Evolutionary conservation across 768 basidiomycete genomes (phyloP), one percentile per base, ranked within the genome.

Genomic region (Mycena olivaceomarginata): DNA sequence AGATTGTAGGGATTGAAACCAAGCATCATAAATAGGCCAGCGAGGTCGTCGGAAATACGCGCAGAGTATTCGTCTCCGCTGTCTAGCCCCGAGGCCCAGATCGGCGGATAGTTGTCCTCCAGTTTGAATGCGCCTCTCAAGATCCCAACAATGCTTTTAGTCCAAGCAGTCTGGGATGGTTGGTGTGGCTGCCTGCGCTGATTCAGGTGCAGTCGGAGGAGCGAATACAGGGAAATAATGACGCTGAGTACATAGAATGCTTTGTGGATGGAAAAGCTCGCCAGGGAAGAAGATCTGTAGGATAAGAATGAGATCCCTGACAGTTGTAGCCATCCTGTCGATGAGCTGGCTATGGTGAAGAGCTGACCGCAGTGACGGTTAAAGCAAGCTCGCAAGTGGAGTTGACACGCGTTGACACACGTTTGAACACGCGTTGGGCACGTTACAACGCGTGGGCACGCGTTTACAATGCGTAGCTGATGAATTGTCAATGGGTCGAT

Each of bases 151-250:
- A 77, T 73, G 39, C 22, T 59, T 20, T 25, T 66, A 0, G 22
- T 40, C 76, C 76, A 77, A 10, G 63, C 76, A 10, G 76, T 73
- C 25, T 18, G 66, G 11, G 16, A 3, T 12, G 45, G 53, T 16
- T 71, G 76, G 5, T 46, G 65, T 0, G 51, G 64, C 45, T 73
- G 53, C 43, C 66, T 16, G 8, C 41, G 48, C 45, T 77, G 76
- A 65, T 77, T 72, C 41, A 63, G 15, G 43, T 77, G 76, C 5
- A 77, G 67, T 15, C 59, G 71, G 37, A 77, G 63, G 12, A 73
- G 11, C 2, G 76, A 70, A 41, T 77, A 77, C 11, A 73, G 13
- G 2, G 76, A 72, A 13, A 73, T 53, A 12, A 77, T 43, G 31
- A 73, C 64, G 25, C 56, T 64, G 1, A 77, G 66, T 22, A 77